phyloP scores from a whole-genome alignment of 352 stramenopile species.

The Phytophthora chlamydospora region DNA sequence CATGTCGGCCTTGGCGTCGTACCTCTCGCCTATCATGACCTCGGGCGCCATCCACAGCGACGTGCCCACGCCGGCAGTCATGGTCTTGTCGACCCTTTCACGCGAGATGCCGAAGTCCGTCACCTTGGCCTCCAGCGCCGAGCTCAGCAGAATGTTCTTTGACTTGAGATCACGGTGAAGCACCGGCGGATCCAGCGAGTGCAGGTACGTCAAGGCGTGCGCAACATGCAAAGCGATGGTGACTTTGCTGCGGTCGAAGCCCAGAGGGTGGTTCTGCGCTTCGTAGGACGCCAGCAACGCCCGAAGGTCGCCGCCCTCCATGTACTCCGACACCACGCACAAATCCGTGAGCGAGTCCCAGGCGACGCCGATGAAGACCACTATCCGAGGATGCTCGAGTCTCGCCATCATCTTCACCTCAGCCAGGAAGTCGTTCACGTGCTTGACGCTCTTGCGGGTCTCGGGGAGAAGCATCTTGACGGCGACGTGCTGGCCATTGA shows the following conservation, averaged over 20 bases:
- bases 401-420: slow-evolving; percentile 34
- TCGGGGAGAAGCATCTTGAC: slow-evolving; percentile 30
- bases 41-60: slow-evolving; percentile 45
- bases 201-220: slow-evolving; percentile 16
- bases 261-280: slow-evolving; percentile 1
- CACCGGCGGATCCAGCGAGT: too few relatives aligned
- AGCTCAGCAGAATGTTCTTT: slow-evolving; percentile 35
- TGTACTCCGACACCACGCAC: slow-evolving; percentile 43
- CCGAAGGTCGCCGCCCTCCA: slow-evolving; percentile 42
- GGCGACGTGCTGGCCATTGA: slow-evolving; percentile 21
- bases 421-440: slow-evolving; percentile 3
- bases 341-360: slow-evolving; percentile 24
- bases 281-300: slow-evolving; percentile 19
- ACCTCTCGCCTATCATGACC: slow-evolving; percentile 26
- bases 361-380: slow-evolving; percentile 42
- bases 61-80: slow-evolving; percentile 46
- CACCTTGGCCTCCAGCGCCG: slow-evolving; percentile 39
- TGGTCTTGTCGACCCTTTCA: slow-evolving; percentile 33
- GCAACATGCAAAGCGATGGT: slow-evolving; percentile 38
- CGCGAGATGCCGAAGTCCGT: slow-evolving; percentile 51
- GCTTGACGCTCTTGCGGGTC: not conserved
- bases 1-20: slow-evolving; percentile 20
- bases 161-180: too few relatives aligned
- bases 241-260: slow-evolving; percentile 40
- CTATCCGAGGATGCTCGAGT: slow-evolving; percentile 43